Evolutionary conservation across 495 filamentous ascomycete species (phyloP).

Genomic region (Corynascus novoguineensis): DNA sequence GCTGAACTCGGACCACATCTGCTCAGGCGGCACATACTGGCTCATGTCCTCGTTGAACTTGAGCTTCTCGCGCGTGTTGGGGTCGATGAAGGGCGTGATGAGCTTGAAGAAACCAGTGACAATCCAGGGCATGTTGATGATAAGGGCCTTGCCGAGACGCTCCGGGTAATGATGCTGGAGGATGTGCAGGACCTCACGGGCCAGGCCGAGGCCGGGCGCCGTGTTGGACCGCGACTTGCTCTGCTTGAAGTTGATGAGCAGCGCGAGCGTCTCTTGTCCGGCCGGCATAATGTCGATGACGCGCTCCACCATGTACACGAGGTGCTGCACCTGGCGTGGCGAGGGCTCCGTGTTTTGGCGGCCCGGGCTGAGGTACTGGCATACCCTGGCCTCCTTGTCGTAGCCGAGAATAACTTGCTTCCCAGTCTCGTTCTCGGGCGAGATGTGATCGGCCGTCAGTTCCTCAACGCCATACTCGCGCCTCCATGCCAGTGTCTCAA

Average conservation of each 20-base stretch:
- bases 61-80: slow-evolving; percentile 81
- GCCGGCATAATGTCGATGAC: slow-evolving; percentile 81
- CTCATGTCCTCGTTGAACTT: slow-evolving; percentile 88
- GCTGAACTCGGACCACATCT: slow-evolving; percentile 67
- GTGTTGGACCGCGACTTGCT: slow-evolving; percentile 66
- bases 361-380: slow-evolving; percentile 80
- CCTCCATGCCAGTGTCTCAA: slow-evolving; percentile 78
- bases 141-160: slow-evolving; percentile 78
- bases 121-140: slow-evolving; percentile 85
- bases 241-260: slow-evolving; percentile 80
- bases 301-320: slow-evolving; percentile 92
- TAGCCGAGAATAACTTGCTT: slow-evolving; percentile 88
- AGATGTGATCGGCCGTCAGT: slow-evolving; percentile 76
- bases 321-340: slow-evolving; percentile 86
- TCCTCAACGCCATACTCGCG: slow-evolving; percentile 74
- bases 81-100: slow-evolving; percentile 94
- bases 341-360: slow-evolving; percentile 87
- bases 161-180: slow-evolving; percentile 94
- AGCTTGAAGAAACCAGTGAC: slow-evolving; percentile 90
- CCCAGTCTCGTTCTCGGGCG: slow-evolving; percentile 87
- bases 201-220: slow-evolving; percentile 67
- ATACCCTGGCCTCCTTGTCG: slow-evolving; percentile 76
- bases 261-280: slow-evolving; percentile 74
- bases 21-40: slow-evolving; percentile 66
- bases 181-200: slow-evolving; percentile 74